phyloP scores from a whole-genome alignment of 2,329 filamentous ascomycete species.

The Massarina eburnea region DNA sequence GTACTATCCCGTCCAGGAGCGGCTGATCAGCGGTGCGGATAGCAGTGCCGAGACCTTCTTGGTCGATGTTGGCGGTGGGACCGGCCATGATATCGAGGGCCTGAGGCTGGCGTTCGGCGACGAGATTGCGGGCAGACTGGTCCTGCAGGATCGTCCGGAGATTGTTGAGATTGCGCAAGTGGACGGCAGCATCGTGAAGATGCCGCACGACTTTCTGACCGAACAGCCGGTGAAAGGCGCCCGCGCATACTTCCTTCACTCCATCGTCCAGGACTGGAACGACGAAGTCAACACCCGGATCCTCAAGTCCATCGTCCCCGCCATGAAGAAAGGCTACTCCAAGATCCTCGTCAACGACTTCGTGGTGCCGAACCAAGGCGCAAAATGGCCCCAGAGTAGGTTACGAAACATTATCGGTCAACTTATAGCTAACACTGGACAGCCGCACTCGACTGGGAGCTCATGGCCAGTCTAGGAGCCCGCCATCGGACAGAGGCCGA shows the following conservation, averaged over 20 bases:
- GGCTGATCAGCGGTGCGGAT: conserved; percentile 19
- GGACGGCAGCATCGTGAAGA: conserved; percentile 25
- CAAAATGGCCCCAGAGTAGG: conserved; percentile 27
- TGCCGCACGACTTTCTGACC: conserved; percentile 40
- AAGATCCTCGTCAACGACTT: conserved; percentile 32
- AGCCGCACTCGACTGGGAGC: conserved; percentile 28
- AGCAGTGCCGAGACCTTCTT: conserved; percentile 16
- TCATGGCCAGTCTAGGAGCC: conserved; percentile 24
- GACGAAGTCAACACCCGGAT: conserved; percentile 24
- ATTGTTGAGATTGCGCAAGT: conserved; percentile 23
- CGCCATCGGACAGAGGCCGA: conserved; percentile 26
- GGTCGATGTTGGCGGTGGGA: conserved; percentile 27
- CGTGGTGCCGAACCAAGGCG: conserved; percentile 25
- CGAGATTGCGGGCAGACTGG: conserved; percentile 18
- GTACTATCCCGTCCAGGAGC: conserved; percentile 27
- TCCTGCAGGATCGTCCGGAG: conserved; percentile 27
- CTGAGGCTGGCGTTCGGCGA: conserved; percentile 16
- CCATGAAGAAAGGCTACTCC: conserved; percentile 32
- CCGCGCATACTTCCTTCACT: conserved; percentile 30
- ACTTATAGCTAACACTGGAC: not conserved
- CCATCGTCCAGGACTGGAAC: conserved; percentile 35
- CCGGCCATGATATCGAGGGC: conserved; percentile 26
- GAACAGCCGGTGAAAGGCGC: conserved; percentile 38
- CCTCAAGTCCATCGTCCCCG: conserved; percentile 23
- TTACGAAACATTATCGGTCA: not conserved